These are phyloP conservation scores for Salmacisia buchloeana DNA, from an alignment of 1,284 basidiomycete species.

Conservation along the genomic window DNA sequence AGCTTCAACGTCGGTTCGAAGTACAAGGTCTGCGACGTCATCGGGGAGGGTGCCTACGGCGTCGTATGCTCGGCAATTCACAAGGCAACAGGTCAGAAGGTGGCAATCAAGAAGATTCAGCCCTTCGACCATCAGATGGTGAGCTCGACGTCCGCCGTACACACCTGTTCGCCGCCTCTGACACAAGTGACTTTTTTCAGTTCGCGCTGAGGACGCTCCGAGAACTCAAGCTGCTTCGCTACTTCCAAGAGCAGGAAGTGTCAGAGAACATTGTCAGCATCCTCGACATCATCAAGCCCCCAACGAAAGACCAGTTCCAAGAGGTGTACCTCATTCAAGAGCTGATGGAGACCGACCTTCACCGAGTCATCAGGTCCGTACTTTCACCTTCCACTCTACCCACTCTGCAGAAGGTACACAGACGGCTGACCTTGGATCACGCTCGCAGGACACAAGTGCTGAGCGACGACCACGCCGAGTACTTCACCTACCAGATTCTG, in stretches of 20 bases:
- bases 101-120: slow-evolving; percentile 53
- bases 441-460: too few relatives aligned
- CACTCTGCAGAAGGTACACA: too few relatives aligned
- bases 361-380: slow-evolving; percentile 86
- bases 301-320: slow-evolving; percentile 21
- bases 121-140: slow-evolving; percentile 49
- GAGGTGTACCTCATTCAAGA: slow-evolving; percentile 58
- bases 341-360: slow-evolving; percentile 77
- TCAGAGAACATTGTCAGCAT: slow-evolving; percentile 29
- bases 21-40: slow-evolving; percentile 51
- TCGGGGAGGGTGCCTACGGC: slow-evolving; percentile 54
- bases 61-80: slow-evolving; percentile 52
- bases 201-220: slow-evolving; percentile 23
- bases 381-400: too few relatives aligned
- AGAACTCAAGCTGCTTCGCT: slow-evolving; percentile 20
- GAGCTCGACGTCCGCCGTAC: too few relatives aligned
- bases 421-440: too few relatives aligned
- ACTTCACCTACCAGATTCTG: slow-evolving; percentile 66
- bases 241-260: slow-evolving; percentile 15
- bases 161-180: too few relatives aligned
- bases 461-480: slow-evolving; percentile 32
- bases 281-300: slow-evolving; percentile 34
- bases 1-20: slow-evolving; percentile 26
- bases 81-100: slow-evolving; percentile 50
- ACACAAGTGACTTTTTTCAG: slow-evolving; percentile 14